These are phyloP conservation scores for Metschnikowia kunwiensis DNA, from an alignment of 805 yeast species.

Conservation along the genomic window DNA sequence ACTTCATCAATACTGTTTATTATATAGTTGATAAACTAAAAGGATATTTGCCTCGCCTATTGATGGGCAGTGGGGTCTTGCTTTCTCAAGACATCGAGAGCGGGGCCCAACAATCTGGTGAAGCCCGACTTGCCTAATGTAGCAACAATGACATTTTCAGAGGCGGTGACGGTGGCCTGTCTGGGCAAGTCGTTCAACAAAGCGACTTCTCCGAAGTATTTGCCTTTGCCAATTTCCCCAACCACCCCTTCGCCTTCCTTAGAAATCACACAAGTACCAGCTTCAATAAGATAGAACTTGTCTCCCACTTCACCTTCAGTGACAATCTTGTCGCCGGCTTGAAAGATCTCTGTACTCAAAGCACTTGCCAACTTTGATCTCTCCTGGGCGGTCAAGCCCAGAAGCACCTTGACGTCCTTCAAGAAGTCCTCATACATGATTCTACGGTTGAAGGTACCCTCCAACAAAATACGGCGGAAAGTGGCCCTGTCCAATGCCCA, in stretches of 20 bases:
- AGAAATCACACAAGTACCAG: constrained; percentile 77
- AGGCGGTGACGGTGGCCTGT: constrained; percentile 87
- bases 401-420: constrained; percentile 79
- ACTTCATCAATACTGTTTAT: not conserved
- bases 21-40: not conserved
- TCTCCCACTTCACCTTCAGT: constrained; percentile 73
- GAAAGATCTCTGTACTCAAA: constrained; percentile 69
- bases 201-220: constrained; percentile 96
- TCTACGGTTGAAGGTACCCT: constrained; percentile 88
- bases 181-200: constrained; percentile 87
- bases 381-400: constrained; percentile 70
- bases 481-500: constrained; percentile 95
- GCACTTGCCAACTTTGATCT: constrained; percentile 95
- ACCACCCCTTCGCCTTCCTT: constrained; percentile 61
- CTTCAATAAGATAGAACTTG: constrained; percentile 49
- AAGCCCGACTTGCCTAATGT: constrained; percentile 89
- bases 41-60: not conserved
- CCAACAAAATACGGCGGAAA: constrained; percentile 85
- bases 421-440: constrained; percentile 85
- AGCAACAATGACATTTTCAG: constrained; percentile 77
- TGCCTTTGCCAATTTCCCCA: constrained; percentile 67
- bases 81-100: constrained; percentile 78
- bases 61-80: constrained; percentile 69
- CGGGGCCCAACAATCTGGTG: constrained; percentile 91
- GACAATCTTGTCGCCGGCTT: constrained; percentile 71